A percentile compares a stretch with the other conserved stretches of the same genome.
phyloP scores from a whole-genome alignment of 805 yeast species.

The Hanseniaspora lindneri region DNA sequence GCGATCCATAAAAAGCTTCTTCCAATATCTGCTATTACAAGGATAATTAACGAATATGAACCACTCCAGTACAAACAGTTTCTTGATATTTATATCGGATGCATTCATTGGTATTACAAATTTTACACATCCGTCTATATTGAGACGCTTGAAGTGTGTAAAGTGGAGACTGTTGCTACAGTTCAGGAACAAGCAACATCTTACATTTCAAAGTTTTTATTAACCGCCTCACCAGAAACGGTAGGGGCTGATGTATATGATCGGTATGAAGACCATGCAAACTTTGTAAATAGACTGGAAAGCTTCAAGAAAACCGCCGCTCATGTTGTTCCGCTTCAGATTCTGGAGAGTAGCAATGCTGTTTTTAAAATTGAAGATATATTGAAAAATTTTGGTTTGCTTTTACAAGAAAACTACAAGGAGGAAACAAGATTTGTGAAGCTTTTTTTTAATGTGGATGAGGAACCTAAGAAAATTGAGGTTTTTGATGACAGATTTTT shows the following conservation, averaged over 20 bases:
- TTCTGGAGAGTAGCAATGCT: conserved; percentile 3
- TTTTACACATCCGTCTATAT: conserved; percentile 67
- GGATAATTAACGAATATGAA: conserved; percentile 45
- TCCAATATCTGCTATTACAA: conserved; percentile 48
- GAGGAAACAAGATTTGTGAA: conserved; percentile 4
- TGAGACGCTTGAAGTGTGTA: conserved; percentile 40
- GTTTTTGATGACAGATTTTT: conserved; percentile 39
- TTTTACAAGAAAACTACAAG: background rate
- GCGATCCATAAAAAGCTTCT: conserved; percentile 56
- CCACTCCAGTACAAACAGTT: conserved; percentile 59
- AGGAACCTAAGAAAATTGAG: conserved; percentile 19
- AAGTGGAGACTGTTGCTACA: conserved; percentile 25
- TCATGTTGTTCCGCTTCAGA: conserved; percentile 11
- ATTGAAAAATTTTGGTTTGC: conserved; percentile 7
- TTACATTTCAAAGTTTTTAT: background rate
- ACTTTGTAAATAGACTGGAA: background rate
- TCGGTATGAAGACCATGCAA: conserved; percentile 2
- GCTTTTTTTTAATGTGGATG: background rate
- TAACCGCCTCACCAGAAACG: background rate
- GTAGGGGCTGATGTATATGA: background rate
- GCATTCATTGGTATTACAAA: conserved; percentile 89
- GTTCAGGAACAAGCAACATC: conserved; percentile 15
- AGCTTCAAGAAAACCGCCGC: background rate
- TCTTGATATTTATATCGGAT: conserved; percentile 66
- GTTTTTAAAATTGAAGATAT: conserved; percentile 8